Evolutionary conservation across 148 eudicot species (phyloP), one percentile per base, ranked within the genome.

Genomic region (Spergularia marina): DNA sequence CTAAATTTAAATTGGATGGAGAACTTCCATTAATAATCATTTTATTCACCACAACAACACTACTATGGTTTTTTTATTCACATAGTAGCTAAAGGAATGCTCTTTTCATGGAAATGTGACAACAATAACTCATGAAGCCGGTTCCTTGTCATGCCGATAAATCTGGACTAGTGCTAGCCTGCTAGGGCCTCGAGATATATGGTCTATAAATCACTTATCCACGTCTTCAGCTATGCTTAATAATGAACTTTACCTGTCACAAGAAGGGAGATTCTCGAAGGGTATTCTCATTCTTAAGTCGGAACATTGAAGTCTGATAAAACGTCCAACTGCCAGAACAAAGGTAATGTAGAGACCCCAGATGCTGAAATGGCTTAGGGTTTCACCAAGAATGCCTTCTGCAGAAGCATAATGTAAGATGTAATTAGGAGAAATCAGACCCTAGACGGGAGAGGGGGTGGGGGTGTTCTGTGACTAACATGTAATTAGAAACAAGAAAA

Each of bases 221-320:
- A 60, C 30, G 8, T 10, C n/a, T 20, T 30, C 36, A 30, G 4
- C 36, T 30, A 30, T 3, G 36, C 36, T 30, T 30, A 30, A 30
- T 30, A 21, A 62, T 51, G 41, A 65, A 65, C 53, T 9, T 57
- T 83, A 94, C 98, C 98, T 86, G 82, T 94, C 98, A 83, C 96
- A 89, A 52, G 98, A 83, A 79, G 98, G 98, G 76, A 94, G 98
- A 79, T 94, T 94, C 86, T 94, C 97, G 41, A 70, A 94, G 23
- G 98, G 98, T 75, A 94, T 91, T 85, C 97, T 91, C 98, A 94
- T 94, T 79, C 98, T 77, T 71, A 94, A 79, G 84, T 94, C 98
- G 12, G 98, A 84, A 78, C 98, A 94, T 67, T 94, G 98, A 74
- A 94, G 95, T 85, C 97, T 91, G 66, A 94, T 94, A 77, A 94